phyloP scores from a whole-genome alignment of 306 rosid genomes.

The Ochetophila trinervis region DNA sequence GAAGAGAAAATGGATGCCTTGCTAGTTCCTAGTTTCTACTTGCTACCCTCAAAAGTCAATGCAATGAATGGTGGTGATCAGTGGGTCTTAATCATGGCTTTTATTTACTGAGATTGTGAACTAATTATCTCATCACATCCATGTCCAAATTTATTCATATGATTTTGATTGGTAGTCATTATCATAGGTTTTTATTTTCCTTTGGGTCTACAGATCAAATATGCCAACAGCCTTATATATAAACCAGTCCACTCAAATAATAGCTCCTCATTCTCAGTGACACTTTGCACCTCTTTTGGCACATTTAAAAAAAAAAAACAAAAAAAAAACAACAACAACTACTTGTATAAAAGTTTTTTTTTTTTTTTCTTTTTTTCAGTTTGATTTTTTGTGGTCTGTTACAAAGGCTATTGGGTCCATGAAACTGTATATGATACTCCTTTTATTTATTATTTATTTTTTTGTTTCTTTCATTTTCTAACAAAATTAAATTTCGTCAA shows the following conservation, averaged over 20 bases:
- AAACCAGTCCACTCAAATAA: constrained; percentile 5
- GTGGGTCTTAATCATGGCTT: not conserved
- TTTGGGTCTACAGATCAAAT: not conserved
- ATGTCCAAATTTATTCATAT: constrained; percentile 9
- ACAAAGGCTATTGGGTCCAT: too few relatives aligned
- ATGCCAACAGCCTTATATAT: not conserved
- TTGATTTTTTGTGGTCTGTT: not conserved
- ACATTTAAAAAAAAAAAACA: not conserved
- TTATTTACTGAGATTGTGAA: not conserved
- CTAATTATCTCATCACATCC: constrained; percentile 9
- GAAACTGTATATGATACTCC: too few relatives aligned
- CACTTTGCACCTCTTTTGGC: constrained; percentile 13
- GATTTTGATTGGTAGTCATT: constrained; percentile 1
- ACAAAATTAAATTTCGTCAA: too few relatives aligned
- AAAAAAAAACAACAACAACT: too few relatives aligned
- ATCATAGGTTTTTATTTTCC: not conserved
- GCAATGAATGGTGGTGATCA: not conserved
- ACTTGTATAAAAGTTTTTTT: not conserved
- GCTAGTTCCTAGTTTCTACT: too few relatives aligned
- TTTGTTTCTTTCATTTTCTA: too few relatives aligned
- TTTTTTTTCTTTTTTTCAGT: not conserved
- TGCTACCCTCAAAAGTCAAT: constrained; percentile 9
- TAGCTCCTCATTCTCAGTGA: constrained; percentile 12
- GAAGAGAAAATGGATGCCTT: not conserved
- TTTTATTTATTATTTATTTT: too few relatives aligned